Percentiles rank a stretch among this genome's conserved stretches.
phyloP scores from a whole-genome alignment of 768 basidiomycete genomes.

The Trametes gibbosa region DNA sequence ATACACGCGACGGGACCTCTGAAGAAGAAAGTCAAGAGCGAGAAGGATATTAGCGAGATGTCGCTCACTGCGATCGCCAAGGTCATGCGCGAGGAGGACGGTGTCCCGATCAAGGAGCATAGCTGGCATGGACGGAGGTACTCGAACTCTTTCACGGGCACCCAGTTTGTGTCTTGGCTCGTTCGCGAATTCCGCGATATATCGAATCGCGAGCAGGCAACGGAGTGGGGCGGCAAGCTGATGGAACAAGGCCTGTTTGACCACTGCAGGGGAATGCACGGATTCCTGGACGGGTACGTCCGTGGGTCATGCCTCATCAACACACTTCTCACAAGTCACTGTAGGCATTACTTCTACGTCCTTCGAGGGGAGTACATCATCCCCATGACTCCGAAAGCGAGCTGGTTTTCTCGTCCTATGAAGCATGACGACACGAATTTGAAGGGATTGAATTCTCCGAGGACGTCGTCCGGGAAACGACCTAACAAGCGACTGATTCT shows the following conservation, averaged over 20 bases:
- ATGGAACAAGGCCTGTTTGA: conserved; percentile 83
- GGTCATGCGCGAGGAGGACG: conserved; percentile 83
- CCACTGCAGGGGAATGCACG: conserved; percentile 75
- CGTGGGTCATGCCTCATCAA: background rate
- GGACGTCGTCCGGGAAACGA: conserved; percentile 29
- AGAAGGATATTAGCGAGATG: conserved; percentile 69
- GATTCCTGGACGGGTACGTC: conserved; percentile 82
- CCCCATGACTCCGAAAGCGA: conserved; percentile 60
- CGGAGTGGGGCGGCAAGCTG: conserved; percentile 74
- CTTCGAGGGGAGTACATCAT: conserved; percentile 74
- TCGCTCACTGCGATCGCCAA: conserved; percentile 64
- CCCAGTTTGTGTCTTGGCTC: conserved; percentile 89
- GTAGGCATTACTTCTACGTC: conserved; percentile 86
- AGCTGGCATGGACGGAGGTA: conserved; percentile 78
- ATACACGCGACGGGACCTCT: conserved; percentile 74
- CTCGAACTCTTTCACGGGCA: conserved; percentile 83
- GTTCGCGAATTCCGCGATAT: conserved; percentile 90
- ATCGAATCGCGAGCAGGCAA: conserved; percentile 73
- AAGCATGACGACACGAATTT: conserved; percentile 42
- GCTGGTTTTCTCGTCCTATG: conserved; percentile 62
- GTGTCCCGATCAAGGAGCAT: conserved; percentile 78
- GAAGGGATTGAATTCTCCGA: conserved; percentile 11
- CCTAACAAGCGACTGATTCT: conserved; percentile 62
- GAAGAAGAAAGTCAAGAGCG: conserved; percentile 78
- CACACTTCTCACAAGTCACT: background rate